phyloP scores from a whole-genome alignment of 1,139 yeast genomes.

The Suhomyces coccinellae region DNA sequence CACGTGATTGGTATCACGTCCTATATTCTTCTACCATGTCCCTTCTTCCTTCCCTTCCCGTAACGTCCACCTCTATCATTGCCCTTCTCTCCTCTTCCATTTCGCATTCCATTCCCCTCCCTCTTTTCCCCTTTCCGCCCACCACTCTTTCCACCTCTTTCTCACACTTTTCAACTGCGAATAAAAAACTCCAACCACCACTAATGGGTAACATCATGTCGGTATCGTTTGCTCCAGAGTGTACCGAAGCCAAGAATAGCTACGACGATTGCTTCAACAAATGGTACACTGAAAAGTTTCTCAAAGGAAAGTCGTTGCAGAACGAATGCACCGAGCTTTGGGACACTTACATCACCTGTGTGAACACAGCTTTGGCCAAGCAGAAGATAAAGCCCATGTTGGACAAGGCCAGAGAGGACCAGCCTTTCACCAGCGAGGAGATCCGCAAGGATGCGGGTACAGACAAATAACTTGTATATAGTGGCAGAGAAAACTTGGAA shows the following conservation, averaged over 20 bases:
- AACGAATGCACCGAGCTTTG: conserved; percentile 92
- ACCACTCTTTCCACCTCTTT: not conserved
- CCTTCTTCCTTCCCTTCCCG: not conserved
- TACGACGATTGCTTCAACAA: conserved; percentile 91
- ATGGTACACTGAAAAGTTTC: conserved; percentile 92
- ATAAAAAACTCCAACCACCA: not conserved
- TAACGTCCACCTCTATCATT: no score
- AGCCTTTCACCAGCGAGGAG: conserved; percentile 62
- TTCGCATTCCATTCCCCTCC: not conserved
- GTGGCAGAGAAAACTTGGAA: not conserved
- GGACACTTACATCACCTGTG: conserved; percentile 84
- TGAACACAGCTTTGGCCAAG: conserved; percentile 67
- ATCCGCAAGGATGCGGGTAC: conserved; percentile 25
- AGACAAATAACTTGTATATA: conserved; percentile 4
- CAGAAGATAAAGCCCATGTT: conserved; percentile 81
- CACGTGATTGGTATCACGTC: not conserved
- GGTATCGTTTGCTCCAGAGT: conserved; percentile 94
- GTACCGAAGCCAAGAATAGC: conserved; percentile 79
- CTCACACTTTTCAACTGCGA: conserved; percentile 1
- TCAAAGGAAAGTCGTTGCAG: conserved; percentile 66
- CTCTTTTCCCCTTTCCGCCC: not conserved
- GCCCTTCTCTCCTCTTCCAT: not conserved
- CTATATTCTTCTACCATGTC: not conserved
- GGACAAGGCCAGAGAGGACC: conserved; percentile 88
- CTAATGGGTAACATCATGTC: conserved; percentile 83